Conservation (phyloP, 2,329 filamentous ascomycete species). For the Zymoseptoria brevis region DNA sequence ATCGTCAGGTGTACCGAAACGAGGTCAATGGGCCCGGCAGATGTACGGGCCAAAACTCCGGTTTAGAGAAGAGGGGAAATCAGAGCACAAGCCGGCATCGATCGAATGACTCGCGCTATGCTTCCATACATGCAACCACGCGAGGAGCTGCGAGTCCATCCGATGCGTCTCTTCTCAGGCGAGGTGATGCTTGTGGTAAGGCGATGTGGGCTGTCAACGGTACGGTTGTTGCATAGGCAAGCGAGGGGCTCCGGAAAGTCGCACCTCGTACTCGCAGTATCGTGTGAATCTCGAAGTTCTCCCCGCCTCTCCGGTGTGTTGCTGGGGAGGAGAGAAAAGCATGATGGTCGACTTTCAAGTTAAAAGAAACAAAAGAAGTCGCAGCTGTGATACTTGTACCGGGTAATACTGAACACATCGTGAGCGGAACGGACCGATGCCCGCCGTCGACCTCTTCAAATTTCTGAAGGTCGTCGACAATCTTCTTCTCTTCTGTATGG, state of each 20-base stretch:
- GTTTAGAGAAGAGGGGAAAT: not conserved
- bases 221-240: not conserved
- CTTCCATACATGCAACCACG: not conserved
- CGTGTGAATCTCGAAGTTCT: not conserved
- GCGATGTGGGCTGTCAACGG: not conserved
- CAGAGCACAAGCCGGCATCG: not conserved
- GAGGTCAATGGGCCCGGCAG: not conserved
- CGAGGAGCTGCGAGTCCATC: not conserved
- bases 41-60: not conserved
- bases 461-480: not conserved
- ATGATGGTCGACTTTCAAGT: not conserved
- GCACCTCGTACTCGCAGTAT: not conserved
- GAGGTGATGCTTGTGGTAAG: not conserved
- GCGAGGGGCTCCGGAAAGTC: not conserved
- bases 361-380: not conserved
- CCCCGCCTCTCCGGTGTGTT: not conserved
- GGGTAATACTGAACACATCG: not conserved
- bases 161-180: not conserved
- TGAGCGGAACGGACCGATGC: not conserved
- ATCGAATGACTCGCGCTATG: not conserved
- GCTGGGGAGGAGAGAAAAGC: not conserved
- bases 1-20: not conserved
- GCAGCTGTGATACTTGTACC: not conserved
- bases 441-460: not conserved
- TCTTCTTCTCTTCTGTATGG: slow-evolving; percentile 2